phyloP scores from a whole-genome alignment of 208 protist species.

The Lotmaria passim region DNA sequence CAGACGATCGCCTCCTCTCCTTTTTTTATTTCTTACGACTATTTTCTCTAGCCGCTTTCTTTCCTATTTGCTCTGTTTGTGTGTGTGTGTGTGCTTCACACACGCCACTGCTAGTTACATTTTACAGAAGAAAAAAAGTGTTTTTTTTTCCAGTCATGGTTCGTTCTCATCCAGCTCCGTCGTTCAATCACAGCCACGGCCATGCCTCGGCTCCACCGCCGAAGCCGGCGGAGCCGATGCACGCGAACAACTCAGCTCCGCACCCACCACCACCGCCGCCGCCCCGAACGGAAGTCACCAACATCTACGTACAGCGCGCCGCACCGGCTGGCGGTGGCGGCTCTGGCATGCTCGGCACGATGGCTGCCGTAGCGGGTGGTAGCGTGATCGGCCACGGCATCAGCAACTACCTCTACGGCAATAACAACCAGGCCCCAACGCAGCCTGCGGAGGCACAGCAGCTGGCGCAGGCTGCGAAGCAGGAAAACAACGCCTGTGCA shows the following conservation, averaged over 20 bases:
- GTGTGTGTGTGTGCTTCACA: conserved; percentile 13
- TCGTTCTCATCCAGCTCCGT: conserved; percentile 61
- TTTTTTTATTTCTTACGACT: too few relatives aligned
- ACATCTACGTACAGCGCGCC: conserved; percentile 76
- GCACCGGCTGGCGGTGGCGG: conserved; percentile 51
- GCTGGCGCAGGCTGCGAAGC: conserved; percentile 62
- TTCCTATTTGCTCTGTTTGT: background rate
- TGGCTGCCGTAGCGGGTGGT: conserved; percentile 83
- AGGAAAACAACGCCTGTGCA: conserved; percentile 67
- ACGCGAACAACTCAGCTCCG: conserved; percentile 21
- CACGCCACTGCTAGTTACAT: too few relatives aligned
- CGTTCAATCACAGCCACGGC: conserved; percentile 17
- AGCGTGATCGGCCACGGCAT: conserved; percentile 88
- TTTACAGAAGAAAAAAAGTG: too few relatives aligned
- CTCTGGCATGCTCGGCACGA: conserved; percentile 79
- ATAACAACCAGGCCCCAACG: conserved; percentile 65
- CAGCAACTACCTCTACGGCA: conserved; percentile 86
- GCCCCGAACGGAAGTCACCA: conserved; percentile 65
- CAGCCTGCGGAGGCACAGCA: conserved; percentile 86
- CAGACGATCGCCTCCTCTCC: conserved; percentile 16
- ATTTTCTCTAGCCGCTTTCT: background rate
- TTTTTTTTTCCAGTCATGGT: too few relatives aligned
- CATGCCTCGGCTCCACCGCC: conserved; percentile 27
- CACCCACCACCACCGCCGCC: conserved; percentile 25
- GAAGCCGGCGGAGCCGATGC: conserved; percentile 29